Evolutionary conservation across 2,329 filamentous ascomycete species (phyloP).

Genomic region (Coniochaeta prunicola): DNA sequence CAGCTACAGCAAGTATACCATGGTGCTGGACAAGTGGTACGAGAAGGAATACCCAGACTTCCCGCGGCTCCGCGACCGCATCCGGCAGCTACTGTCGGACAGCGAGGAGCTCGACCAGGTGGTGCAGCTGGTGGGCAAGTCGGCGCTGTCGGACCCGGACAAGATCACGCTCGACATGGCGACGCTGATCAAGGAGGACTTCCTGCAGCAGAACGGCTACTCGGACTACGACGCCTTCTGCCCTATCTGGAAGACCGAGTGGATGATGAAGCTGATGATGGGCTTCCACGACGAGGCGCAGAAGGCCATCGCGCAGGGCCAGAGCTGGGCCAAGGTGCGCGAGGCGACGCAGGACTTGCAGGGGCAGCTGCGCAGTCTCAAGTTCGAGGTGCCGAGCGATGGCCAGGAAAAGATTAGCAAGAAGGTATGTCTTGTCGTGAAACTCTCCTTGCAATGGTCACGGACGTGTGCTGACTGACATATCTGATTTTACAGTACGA

Average conservation of each 20-base stretch:
- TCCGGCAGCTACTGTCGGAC: slow-evolving; percentile 88
- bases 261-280: slow-evolving; percentile 99
- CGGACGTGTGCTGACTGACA: slow-evolving; percentile 16
- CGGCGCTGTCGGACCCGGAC: slow-evolving; percentile 88
- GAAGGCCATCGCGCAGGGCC: slow-evolving; percentile 86
- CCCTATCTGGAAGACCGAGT: slow-evolving; percentile 98
- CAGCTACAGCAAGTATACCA: slow-evolving; percentile 96
- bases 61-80: slow-evolving; percentile 82
- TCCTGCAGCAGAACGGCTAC: slow-evolving; percentile 98
- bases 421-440: slow-evolving; percentile 64
- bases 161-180: slow-evolving; percentile 97
- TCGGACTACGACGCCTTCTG: slow-evolving; percentile 99
- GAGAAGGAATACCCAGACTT: slow-evolving; percentile 91
- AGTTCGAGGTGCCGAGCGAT: slow-evolving; percentile 89
- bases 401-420: slow-evolving; percentile 73
- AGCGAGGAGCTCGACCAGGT: slow-evolving; percentile 98
- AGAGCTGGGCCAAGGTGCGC: slow-evolving; percentile 86
- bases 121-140: slow-evolving; percentile 96
- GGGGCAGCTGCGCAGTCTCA: slow-evolving; percentile 78
- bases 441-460: neutral
- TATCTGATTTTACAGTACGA: slow-evolving; percentile 65
- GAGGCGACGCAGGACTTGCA: slow-evolving; percentile 87
- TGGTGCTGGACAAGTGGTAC: slow-evolving; percentile 84
- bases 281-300: slow-evolving; percentile 96
- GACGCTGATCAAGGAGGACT: slow-evolving; percentile 91